Conservation (phyloP, 2,329 filamentous ascomycete genomes). For the Ophiostoma pallidulum region DNA sequence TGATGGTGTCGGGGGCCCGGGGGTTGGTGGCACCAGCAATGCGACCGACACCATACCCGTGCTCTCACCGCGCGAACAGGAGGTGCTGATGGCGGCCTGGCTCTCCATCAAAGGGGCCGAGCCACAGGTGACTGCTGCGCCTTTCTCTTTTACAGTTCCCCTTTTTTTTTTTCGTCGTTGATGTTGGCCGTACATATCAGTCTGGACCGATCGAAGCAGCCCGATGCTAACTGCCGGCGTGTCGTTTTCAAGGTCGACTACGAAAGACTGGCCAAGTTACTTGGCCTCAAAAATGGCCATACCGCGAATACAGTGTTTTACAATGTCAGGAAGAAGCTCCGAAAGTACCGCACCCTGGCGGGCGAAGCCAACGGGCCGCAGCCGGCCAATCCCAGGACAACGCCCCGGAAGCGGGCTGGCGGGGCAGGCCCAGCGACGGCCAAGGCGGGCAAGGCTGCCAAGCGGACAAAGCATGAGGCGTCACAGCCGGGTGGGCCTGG, state of each 20-base stretch:
- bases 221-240: neutral
- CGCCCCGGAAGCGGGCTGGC: conserved; percentile 7
- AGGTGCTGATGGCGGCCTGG: conserved; percentile 15
- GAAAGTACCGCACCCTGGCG: neutral
- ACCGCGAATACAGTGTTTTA: conserved; percentile 11
- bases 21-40: too few relatives aligned
- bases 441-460: conserved; percentile 5
- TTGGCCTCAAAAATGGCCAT: conserved; percentile 12
- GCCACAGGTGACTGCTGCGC: conserved; percentile 6
- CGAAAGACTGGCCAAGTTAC: conserved; percentile 9
- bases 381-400: neutral
- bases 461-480: conserved; percentile 8
- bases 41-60: neutral
- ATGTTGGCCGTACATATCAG: too few relatives aligned
- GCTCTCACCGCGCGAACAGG: conserved; percentile 11
- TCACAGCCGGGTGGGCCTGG: neutral
- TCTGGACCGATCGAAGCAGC: too few relatives aligned
- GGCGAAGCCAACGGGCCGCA: neutral
- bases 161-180: neutral
- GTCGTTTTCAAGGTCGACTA: conserved; percentile 10
- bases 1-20: too few relatives aligned
- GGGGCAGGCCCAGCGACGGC: neutral
- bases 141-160: neutral
- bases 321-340: conserved; percentile 13
- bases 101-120: conserved; percentile 14